Percentiles rank a stretch among this genome's conserved stretches.
Conservation (phyloP, 371 early-diverging fungal species). For the Mucor mucedo region DNA sequence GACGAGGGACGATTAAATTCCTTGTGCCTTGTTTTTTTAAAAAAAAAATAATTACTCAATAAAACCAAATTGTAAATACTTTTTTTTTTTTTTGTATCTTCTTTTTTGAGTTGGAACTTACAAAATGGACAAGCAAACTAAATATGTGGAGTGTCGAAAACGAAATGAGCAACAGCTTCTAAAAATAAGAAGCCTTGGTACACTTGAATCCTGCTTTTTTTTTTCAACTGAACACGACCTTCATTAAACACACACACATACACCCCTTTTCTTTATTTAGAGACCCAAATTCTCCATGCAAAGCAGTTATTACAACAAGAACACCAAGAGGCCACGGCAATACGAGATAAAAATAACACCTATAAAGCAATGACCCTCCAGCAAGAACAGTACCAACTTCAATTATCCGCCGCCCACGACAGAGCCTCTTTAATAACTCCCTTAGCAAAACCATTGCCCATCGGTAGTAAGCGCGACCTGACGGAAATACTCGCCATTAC, state of each 20-base stretch:
- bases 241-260: neutral
- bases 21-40: neutral
- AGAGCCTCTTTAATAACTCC: neutral
- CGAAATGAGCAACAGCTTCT: conserved; percentile 17
- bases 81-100: conserved; percentile 1
- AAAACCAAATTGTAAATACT: neutral
- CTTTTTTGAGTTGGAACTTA: neutral
- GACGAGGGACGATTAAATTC: conserved; percentile 30
- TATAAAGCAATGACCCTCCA: neutral
- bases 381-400: neutral
- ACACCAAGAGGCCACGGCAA: too few relatives aligned
- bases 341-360: too few relatives aligned
- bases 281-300: too few relatives aligned
- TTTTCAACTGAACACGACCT: conserved; percentile 15
- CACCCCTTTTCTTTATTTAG: too few relatives aligned
- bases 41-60: conserved; percentile 1
- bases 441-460: neutral
- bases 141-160: conserved; percentile 9
- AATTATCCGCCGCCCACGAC: neutral
- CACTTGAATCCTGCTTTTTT: neutral
- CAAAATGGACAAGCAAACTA: conserved; percentile 3
- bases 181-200: conserved; percentile 18
- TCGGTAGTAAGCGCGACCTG: conserved; percentile 16
- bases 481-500: conserved; percentile 5
- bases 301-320: too few relatives aligned